A percentile compares a stretch with the other conserved stretches of the same genome.
Evolutionary conservation across 371 early-diverging fungal species (phyloP).

Genomic region (Mortierella sp.): DNA sequence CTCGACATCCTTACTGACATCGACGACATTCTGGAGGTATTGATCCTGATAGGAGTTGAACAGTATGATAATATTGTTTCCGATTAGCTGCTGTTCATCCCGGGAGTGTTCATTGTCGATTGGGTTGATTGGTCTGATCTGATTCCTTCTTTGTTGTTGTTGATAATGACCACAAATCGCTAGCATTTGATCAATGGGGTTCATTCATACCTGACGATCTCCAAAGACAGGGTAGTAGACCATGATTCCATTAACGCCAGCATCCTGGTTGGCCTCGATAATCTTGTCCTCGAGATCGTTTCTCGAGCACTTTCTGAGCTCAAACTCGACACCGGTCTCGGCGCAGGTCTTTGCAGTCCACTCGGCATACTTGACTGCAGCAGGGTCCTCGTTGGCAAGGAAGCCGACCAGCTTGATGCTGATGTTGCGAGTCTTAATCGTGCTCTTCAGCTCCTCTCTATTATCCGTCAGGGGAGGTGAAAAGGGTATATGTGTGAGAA

Average conservation of each 20-base stretch:
- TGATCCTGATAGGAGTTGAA: slow-evolving; percentile 73
- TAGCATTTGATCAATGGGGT: background rate
- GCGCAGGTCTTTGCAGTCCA: slow-evolving; percentile 94
- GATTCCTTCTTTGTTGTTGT: background rate
- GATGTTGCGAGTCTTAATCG: slow-evolving; percentile 76
- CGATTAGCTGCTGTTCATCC: background rate
- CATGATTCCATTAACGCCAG: slow-evolving; percentile 90
- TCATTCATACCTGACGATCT: slow-evolving; percentile 77
- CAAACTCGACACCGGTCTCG: slow-evolving; percentile 92
- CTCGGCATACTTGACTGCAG: slow-evolving; percentile 90
- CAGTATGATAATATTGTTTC: background rate
- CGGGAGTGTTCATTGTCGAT: background rate
- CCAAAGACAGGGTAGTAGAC: slow-evolving; percentile 97
- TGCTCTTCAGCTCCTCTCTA: slow-evolving; percentile 86
- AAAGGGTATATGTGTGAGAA: background rate
- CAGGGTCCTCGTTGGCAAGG: slow-evolving; percentile 95
- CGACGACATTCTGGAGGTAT: slow-evolving; percentile 93
- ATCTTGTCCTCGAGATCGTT: slow-evolving; percentile 89
- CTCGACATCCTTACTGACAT: slow-evolving; percentile 94
- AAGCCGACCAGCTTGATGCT: slow-evolving; percentile 94
- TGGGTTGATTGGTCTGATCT: background rate
- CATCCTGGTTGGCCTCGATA: slow-evolving; percentile 90
- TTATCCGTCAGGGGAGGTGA: background rate
- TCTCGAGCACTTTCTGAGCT: slow-evolving; percentile 86
- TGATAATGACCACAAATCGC: background rate